Percentiles rank a stretch among this genome's conserved stretches.
phyloP scores from a whole-genome alignment of 345 rosid species.

The Eucalyptus decipiens region DNA sequence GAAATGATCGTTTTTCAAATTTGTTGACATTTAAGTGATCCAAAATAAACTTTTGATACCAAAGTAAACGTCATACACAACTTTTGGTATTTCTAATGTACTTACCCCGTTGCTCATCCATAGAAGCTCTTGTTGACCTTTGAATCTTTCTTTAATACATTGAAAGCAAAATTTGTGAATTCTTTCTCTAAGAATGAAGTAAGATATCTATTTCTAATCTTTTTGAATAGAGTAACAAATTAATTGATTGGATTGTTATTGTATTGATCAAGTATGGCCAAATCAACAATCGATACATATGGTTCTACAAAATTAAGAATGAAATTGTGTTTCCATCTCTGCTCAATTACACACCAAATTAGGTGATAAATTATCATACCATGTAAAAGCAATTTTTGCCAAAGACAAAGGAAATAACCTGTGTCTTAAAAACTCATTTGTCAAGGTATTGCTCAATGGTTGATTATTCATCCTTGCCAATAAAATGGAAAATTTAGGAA shows the following conservation, averaged over 20 bases:
- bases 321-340: background rate
- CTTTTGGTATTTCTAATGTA: accelerated
- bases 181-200: background rate
- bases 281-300: background rate
- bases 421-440: background rate
- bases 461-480: too few species aligned
- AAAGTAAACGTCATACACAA: accelerated
- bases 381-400: background rate
- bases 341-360: background rate
- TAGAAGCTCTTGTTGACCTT: background rate
- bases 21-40: too few species aligned
- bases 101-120: too few species aligned
- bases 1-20: too few species aligned
- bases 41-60: accelerated
- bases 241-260: background rate
- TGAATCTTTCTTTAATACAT: background rate
- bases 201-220: background rate
- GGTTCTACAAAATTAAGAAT: background rate
- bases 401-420: background rate
- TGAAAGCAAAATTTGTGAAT: background rate
- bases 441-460: too few species aligned
- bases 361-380: background rate
- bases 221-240: background rate
- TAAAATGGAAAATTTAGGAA: too few species aligned
- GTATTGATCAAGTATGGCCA: background rate